Evolutionary conservation across 768 basidiomycete species (phyloP), one percentile per base, ranked within the genome.

Genomic region (Amanita muscaria): DNA sequence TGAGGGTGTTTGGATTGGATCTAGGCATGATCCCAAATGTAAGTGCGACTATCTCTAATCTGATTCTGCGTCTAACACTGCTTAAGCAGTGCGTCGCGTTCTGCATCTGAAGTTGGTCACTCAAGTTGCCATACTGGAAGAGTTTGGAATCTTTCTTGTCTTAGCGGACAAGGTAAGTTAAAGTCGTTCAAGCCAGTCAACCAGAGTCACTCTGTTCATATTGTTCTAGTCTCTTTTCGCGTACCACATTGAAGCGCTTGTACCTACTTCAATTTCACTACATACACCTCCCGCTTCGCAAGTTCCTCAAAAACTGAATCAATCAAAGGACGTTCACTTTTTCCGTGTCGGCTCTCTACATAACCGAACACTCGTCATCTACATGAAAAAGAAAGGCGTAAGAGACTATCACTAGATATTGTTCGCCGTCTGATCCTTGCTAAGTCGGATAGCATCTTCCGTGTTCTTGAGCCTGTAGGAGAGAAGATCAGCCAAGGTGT

Each of bases 91-190:
- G 68, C 80, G 89, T 23, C 87, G 91, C 31, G 93, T 98, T 16
- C 69, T 97, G 1, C 94, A 97, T 58, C 68, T 97, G 30, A 88
- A 88, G 60, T 77, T 80, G 66, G 92, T 98, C 24, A 89, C 90
- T 2, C 91, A 96, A 54, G 89, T 88, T 61, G 90, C 93, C 1
- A 91, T 97, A 68, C 65, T 97, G 18, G 90, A 94, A 52, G 89
- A 94, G 51, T 96, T 96, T 60, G 88, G 91, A n/a, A 83, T 97
- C 52, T 91, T 99, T 69, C 73, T 98, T 19, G 94, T 98, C 14
- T 68, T 97, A 15, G 86, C 92, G 12, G 90, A 96, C 61, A 93
- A 91, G 74, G 89, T 81, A 44, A 35, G 49, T 44, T n/a, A n/a
- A n/a, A n/a, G n/a, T n/a, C n/a, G n/a, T n/a, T n/a, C n/a, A n/a